A percentile compares a stretch with the other conserved stretches of the same genome.
phyloP scores from a whole-genome alignment of 225 moss, liverwort and hornwort genomes.

The Climacium dendroides region DNA sequence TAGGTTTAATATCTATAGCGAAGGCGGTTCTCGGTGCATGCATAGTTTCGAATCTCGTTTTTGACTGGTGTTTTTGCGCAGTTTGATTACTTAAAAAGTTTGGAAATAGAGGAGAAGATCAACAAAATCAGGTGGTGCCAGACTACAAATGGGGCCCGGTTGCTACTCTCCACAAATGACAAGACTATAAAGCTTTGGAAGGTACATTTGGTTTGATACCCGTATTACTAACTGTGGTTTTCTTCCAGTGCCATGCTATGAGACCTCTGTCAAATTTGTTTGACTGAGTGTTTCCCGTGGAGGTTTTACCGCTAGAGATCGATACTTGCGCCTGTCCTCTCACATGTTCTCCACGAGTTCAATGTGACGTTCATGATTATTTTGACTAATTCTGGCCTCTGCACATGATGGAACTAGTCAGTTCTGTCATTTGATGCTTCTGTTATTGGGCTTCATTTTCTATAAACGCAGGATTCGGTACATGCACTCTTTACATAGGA shows the following conservation, averaged over 20 bases:
- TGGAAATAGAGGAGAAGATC: conserved; percentile 99
- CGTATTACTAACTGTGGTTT: background rate
- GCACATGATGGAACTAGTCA: background rate
- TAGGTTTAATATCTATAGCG: background rate
- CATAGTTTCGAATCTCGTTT: background rate
- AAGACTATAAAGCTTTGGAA: conserved; percentile 99
- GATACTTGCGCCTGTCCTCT: background rate
- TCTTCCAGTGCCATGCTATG: background rate
- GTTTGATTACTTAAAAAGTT: conserved; percentile 98
- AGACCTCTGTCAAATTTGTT: background rate
- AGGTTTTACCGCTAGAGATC: background rate
- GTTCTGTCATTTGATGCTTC: background rate
- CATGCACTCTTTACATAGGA: background rate
- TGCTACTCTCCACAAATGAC: conserved; percentile 94
- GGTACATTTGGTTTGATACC: conserved; percentile 17
- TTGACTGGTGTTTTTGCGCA: conserved; percentile 2
- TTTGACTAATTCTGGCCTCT: background rate
- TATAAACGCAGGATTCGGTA: background rate
- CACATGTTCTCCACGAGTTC: background rate
- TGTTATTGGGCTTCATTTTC: background rate
- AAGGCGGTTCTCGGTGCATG: background rate
- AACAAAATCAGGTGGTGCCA: conserved; percentile 99
- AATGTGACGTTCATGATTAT: background rate
- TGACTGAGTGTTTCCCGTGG: background rate
- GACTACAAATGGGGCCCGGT: conserved; percentile 78